These are phyloP conservation scores for Erodium trifolium DNA, from an alignment of 441 rosid species.

Conservation along the genomic window DNA sequence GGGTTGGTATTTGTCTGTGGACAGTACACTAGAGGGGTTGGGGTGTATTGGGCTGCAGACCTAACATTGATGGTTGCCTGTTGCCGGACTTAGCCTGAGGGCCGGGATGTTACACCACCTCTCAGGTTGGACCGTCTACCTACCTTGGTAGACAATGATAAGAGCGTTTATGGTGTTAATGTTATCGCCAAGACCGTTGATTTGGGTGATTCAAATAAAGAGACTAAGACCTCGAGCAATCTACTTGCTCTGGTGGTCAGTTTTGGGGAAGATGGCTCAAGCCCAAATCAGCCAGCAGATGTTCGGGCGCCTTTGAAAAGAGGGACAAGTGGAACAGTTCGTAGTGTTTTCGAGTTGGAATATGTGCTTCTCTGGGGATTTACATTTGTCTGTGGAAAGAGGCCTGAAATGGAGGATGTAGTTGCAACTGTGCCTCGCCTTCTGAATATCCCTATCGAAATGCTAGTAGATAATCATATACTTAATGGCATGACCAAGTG, in stretches of 20 bases:
- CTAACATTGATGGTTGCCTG: too few species aligned
- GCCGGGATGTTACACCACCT: too few species aligned
- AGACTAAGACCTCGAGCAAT: constrained; percentile 22
- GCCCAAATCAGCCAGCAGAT: constrained; percentile 40
- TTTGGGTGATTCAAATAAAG: constrained; percentile 20
- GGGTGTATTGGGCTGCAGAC: too few species aligned
- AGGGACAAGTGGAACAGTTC: constrained; percentile 28
- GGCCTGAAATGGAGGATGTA: constrained; percentile 97
- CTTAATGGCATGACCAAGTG: constrained; percentile 45
- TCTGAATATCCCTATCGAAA: constrained; percentile 54
- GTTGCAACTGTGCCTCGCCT: constrained; percentile 51
- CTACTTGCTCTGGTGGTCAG: constrained; percentile 20
- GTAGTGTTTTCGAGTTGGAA: constrained; percentile 74
- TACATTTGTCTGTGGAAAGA: constrained; percentile 65
- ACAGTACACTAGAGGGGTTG: too few species aligned
- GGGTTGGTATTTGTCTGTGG: too few species aligned
- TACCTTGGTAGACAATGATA: constrained; percentile 18
- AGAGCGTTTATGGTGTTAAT: constrained; percentile 17
- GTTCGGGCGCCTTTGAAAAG: constrained; percentile 45
- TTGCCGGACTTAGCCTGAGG: too few species aligned
- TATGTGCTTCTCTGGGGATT: constrained; percentile 79
- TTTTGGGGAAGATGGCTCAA: constrained; percentile 24
- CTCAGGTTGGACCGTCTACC: constrained; percentile 33
- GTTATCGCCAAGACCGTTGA: constrained; percentile 30
- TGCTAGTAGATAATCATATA: constrained; percentile 46